Evolutionary conservation across 306 rosid species (phyloP).

Genomic region (Ormosia emarginata): DNA sequence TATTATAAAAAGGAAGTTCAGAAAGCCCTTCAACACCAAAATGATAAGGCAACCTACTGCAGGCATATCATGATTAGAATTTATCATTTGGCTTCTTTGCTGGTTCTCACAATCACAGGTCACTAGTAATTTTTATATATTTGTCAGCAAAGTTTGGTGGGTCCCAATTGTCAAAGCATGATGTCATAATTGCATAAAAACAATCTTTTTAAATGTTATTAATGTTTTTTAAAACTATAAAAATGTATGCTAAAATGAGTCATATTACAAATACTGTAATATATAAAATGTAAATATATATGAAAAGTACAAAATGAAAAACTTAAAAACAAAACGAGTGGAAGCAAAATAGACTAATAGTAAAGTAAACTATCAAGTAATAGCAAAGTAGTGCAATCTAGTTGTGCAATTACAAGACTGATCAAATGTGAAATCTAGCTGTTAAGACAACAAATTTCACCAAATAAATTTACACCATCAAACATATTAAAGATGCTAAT

Average conservation of each 20-base stretch:
- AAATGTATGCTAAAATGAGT: background rate
- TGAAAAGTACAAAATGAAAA: background rate
- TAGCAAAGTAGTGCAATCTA: background rate
- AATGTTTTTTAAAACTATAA: background rate
- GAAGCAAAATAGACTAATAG: background rate
- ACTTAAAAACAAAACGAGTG: background rate
- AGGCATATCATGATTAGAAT: background rate
- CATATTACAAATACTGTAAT: background rate
- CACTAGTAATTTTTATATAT: background rate
- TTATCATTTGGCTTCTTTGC: background rate
- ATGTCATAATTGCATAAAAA: background rate
- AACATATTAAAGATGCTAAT: conserved; percentile 28
- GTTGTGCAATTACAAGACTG: background rate
- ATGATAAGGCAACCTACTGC: background rate
- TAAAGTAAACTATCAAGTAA: background rate
- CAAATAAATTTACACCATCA: conserved; percentile 19
- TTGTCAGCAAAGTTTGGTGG: background rate
- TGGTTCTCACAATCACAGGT: background rate
- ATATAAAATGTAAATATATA: background rate
- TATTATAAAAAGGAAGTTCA: background rate
- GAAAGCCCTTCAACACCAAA: background rate
- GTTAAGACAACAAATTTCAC: background rate
- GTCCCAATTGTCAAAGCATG: background rate
- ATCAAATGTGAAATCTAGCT: conserved; percentile 3
- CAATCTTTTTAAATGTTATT: background rate